Evolutionary conservation across 164 flowering plant species (phyloP).

Genomic region (Aristolochia contorta): DNA sequence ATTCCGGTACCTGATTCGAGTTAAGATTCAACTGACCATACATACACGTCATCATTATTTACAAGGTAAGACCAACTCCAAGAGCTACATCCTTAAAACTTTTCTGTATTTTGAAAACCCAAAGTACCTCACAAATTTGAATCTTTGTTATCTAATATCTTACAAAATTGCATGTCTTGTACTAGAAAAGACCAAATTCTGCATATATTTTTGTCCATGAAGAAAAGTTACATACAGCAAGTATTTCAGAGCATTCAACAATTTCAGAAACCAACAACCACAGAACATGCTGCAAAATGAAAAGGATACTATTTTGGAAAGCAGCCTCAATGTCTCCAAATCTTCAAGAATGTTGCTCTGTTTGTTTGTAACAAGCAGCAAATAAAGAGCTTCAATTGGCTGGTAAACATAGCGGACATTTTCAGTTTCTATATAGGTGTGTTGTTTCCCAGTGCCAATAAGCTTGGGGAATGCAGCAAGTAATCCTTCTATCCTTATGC

Average conservation of each 20-base stretch:
- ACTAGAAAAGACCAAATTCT: no score
- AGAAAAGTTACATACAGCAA: no score
- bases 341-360: constrained; percentile 99
- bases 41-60: background rate
- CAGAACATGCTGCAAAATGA: background rate
- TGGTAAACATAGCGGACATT: constrained; percentile 98
- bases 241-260: no score
- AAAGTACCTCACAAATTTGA: no score
- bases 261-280: no score
- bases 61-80: background rate
- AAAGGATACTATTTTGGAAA: constrained; percentile 90
- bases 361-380: constrained; percentile 89
- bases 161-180: no score
- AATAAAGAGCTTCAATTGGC: constrained; percentile 76
- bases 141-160: no score
- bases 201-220: no score
- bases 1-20: constrained; percentile 72
- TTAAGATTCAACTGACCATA: constrained; percentile 23
- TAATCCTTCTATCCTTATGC: constrained; percentile 88
- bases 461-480: constrained; percentile 98
- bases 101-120: background rate
- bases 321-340: constrained; percentile 83
- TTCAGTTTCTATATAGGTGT: constrained; percentile 95
- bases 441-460: constrained; percentile 94
- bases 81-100: background rate